Evolutionary conservation across 768 basidiomycete genomes (phyloP).

Genomic region (Tricholoma sp.): DNA sequence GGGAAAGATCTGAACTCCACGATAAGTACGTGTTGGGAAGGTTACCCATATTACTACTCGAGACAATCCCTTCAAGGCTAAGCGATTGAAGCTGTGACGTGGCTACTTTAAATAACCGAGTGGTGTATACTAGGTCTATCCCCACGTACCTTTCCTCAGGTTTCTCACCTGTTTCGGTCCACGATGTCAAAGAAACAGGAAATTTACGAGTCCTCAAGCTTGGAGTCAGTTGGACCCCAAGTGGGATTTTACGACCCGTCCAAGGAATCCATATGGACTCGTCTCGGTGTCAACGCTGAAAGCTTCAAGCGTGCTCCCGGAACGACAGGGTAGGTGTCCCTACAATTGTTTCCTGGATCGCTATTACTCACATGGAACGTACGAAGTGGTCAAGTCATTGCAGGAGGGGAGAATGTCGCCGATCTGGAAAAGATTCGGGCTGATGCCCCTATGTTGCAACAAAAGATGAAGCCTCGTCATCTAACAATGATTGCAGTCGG

Average conservation of each 20-base stretch:
- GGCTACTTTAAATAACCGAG: conserved; percentile 6
- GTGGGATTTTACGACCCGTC: conserved; percentile 42
- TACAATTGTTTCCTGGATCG: not conserved
- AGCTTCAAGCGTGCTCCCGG: conserved; percentile 45
- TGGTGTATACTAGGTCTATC: not conserved
- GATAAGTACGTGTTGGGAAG: not conserved
- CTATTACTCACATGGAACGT: not conserved
- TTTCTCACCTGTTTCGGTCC: conserved; percentile 4
- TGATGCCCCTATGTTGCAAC: conserved; percentile 41
- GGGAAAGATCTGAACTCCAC: not conserved
- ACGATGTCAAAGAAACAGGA: conserved; percentile 31
- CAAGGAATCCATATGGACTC: conserved; percentile 41
- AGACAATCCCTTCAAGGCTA: not conserved
- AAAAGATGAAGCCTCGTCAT: conserved; percentile 45
- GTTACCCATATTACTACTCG: too few species aligned
- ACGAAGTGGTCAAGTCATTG: conserved; percentile 32
- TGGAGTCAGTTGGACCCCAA: conserved; percentile 19
- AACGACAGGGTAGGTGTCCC: conserved; percentile 35
- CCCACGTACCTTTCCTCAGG: conserved; percentile 3
- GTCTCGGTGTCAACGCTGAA: conserved; percentile 35
- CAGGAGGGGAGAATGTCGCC: conserved; percentile 27
- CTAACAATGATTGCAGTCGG: conserved; percentile 45
- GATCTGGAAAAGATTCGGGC: conserved; percentile 32
- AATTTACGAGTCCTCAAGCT: conserved; percentile 27
- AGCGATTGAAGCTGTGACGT: not conserved